A percentile compares a stretch with the other conserved stretches of the same genome.
Conservation (phyloP, 495 filamentous ascomycete species). For the Mytilinidion resinicola region DNA sequence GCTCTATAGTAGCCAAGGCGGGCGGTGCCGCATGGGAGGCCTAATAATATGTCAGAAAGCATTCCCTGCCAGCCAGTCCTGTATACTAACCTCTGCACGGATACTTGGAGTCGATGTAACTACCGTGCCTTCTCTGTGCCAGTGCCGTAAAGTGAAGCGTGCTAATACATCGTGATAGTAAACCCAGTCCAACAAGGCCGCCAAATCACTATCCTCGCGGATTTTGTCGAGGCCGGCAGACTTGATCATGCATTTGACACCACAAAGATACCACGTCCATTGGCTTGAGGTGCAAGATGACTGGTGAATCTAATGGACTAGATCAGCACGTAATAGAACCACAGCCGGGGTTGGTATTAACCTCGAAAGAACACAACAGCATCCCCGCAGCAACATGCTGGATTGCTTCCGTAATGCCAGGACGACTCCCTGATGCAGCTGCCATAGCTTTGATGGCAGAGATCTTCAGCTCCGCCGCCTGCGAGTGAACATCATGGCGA, state of each 20-base stretch:
- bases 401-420: constrained; percentile 25
- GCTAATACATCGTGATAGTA: constrained; percentile 28
- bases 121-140: constrained; percentile 16
- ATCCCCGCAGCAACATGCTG: constrained; percentile 38
- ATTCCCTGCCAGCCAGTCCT: no score
- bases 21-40: constrained; percentile 14
- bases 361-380: constrained; percentile 38
- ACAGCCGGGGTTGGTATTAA: not conserved
- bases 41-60: not conserved
- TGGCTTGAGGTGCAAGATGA: constrained; percentile 27
- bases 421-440: constrained; percentile 7
- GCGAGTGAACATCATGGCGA: no score
- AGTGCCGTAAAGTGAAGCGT: constrained; percentile 27
- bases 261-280: constrained; percentile 29
- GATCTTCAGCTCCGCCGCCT: constrained; percentile 32
- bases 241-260: constrained; percentile 20
- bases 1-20: constrained; percentile 15
- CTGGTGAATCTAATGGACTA: constrained; percentile 21
- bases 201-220: constrained; percentile 3
- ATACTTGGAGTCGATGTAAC: no score
- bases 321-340: constrained; percentile 2
- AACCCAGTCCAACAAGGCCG: constrained; percentile 23
- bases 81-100: no score
- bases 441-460: constrained; percentile 27
- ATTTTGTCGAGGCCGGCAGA: constrained; percentile 8